Evolutionary conservation across 169 alveolate species (phyloP), one percentile per base, ranked within the genome.

Genomic region (Cardiosporidium cionae): DNA sequence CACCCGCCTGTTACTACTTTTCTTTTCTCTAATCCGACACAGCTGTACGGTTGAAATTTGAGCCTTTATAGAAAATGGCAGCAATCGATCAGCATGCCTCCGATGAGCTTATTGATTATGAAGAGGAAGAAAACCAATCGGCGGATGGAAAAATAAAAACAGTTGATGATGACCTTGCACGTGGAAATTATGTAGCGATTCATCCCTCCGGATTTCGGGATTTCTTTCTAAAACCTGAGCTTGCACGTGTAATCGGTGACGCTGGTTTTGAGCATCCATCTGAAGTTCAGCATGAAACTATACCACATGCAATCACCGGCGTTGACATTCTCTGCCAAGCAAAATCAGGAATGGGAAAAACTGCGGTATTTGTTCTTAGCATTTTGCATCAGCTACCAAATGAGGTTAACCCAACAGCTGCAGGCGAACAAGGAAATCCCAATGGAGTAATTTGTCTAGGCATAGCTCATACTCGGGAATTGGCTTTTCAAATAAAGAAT

Each of bases 271-370:
- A 97, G 83, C 98, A 93, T 82, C 99, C 99, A 22, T 94, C 99
- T n/a, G 99, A 96, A 81, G 99, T 97, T 44, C 98, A 97, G 80
- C 99, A 96, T 83, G 99, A 96, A 85, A 94, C 98, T 75, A 93
- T 97, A 32, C 99, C 99, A 2, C 96, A 95, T 72, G 99, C 99
- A 31, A 93, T 95, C 83, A 89, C 95, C 32, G 99, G 99, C 37
- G 89, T 89, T 29, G 99, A 98, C 85, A 92, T 98, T 25, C 89
- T 98, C 52, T 97, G 99, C 89, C 99, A 98, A 87, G 99, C 99
- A 58, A 94, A 96, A 82, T 93, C 98, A 63, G 99, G 99, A 52
- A 98, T 97, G 99, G 99, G 99, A n/a, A 98, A 98, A 90, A 98
- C 99, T 29, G 99, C 99, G 32, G 99, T 98, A 29, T 98, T 97